These are phyloP conservation scores for Tuber brumale DNA, from an alignment of 495 filamentous ascomycete species.

Conservation along the genomic window DNA sequence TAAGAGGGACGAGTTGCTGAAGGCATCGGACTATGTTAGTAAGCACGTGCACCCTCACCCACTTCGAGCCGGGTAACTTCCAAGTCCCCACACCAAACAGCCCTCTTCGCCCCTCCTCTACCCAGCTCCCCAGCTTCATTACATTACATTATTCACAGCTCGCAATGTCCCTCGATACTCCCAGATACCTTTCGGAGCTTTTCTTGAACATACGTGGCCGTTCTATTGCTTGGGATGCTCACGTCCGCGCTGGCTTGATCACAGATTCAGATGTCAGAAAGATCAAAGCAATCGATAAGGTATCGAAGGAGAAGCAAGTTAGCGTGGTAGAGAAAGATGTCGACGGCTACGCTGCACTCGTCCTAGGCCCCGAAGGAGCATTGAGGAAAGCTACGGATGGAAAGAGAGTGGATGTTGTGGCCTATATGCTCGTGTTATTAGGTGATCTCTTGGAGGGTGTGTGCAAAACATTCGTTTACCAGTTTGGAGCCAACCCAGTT, in stretches of 20 bases:
- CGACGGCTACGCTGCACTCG: constrained; percentile 65
- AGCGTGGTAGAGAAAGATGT: constrained; percentile 73
- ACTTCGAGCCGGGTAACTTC: constrained; percentile 1
- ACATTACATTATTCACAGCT: neutral
- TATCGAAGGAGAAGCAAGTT: constrained; percentile 77
- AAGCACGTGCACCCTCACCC: neutral
- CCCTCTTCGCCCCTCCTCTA: neutral
- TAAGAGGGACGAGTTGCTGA: neutral
- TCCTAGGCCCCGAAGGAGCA: constrained; percentile 55
- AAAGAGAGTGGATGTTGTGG: constrained; percentile 71
- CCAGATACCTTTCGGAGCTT: constrained; percentile 79
- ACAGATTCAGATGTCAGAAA: constrained; percentile 89
- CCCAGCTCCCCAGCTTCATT: neutral
- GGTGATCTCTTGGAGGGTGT: constrained; percentile 81
- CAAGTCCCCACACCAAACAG: neutral
- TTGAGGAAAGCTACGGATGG: constrained; percentile 43
- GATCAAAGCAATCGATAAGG: constrained; percentile 97
- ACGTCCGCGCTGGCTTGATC: constrained; percentile 86
- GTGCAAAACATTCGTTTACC: constrained; percentile 12
- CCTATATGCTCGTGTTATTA: constrained; percentile 86
- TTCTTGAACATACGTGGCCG: constrained; percentile 91
- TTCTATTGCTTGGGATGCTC: constrained; percentile 96
- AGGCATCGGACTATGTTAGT: neutral
- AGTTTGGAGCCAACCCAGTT: neutral
- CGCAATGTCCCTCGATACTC: constrained; percentile 78